Conservation (phyloP, 2,329 filamentous ascomycete genomes). For the Geosmithia flava region DNA sequence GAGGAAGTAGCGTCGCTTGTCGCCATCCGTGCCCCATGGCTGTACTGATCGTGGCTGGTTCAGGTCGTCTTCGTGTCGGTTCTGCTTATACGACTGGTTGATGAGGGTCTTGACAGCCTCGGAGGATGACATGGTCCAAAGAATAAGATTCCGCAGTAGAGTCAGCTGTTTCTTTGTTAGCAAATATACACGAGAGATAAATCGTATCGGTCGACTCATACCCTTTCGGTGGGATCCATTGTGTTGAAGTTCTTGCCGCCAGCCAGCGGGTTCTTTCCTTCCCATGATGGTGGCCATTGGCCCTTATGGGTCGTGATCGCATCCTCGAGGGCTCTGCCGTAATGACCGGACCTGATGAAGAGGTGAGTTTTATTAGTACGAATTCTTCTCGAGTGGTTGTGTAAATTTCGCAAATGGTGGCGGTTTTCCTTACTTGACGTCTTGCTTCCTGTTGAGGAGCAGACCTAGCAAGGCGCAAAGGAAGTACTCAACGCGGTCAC, state of each 20-base stretch:
- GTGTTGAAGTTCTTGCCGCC: conserved; percentile 70
- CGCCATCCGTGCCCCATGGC: conserved; percentile 78
- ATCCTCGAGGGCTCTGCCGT: conserved; percentile 86
- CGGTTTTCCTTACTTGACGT: conserved; percentile 61
- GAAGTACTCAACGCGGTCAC: conserved; percentile 75
- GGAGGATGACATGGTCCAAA: conserved; percentile 85
- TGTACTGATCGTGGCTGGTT: conserved; percentile 87
- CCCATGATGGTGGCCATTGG: conserved; percentile 84
- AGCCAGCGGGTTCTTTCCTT: conserved; percentile 68
- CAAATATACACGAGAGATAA: not conserved
- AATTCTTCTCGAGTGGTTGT: conserved; percentile 21
- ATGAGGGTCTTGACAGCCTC: conserved; percentile 72
- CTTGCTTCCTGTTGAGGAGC: conserved; percentile 93
- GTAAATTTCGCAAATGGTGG: too few relatives aligned
- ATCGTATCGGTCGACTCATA: conserved; percentile 29
- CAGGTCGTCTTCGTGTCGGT: conserved; percentile 62
- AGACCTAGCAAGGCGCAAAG: conserved; percentile 81
- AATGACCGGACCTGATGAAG: conserved; percentile 66
- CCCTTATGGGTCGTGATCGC: conserved; percentile 72
- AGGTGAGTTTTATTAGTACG: not conserved
- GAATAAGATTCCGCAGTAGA: conserved; percentile 67
- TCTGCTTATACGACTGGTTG: conserved; percentile 79
- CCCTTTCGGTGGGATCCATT: conserved; percentile 71
- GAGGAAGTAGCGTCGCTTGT: conserved; percentile 87
- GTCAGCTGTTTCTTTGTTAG: conserved; percentile 46